Evolutionary conservation across 352 stramenopile genomes (phyloP), one percentile per base, ranked within the genome.

Genomic region (Phytophthora boehmeriae): DNA sequence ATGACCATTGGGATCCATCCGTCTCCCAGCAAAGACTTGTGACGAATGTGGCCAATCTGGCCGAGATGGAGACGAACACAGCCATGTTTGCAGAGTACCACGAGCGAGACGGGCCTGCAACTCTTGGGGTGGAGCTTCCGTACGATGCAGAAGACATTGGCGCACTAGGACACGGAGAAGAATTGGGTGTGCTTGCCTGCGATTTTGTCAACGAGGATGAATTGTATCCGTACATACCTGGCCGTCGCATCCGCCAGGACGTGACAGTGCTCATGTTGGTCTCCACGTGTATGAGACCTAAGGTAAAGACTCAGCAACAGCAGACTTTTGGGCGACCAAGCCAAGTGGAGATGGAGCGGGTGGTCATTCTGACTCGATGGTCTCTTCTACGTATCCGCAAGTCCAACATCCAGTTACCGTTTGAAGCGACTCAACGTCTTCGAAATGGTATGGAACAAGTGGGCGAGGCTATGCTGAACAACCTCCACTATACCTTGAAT

Each of bases 171-270:
- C 57, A 65, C 19, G 65, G 69, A 28, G 30, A 70, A 1, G 64
- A 80, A 27, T 35, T 75, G n/a, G 76, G 62, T 8, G 51, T 85
- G n/a, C 6, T 85, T 6, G 57, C 68, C 0, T 47, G 54, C 5
- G 70, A 79, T 56, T 76, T 80, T 54, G 73, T 85, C 5, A 76
- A 85, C 38, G 67, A 77, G 1, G 76, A 85, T 32, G 67, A 74
- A 22, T 27, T 76, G 19, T 69, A 76, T 54, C 76, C 76, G 41
- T 74, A 71, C 45, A 38, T 55, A 1, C 30, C 66, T 5, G 39
- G n/a, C 2, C 63, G 72, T 19, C 50, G 59, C 2, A 59, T 85
- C 3, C 59, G 70, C 0, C 73, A 80, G 22, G 73, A 85, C 62
- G 70, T 75, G 8, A 75, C 59, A 4, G 68, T 69, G 17, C 35